These are phyloP conservation scores for Aspergillus flavus DNA, from an alignment of 2,329 filamentous ascomycete species.

Conservation along the genomic window DNA sequence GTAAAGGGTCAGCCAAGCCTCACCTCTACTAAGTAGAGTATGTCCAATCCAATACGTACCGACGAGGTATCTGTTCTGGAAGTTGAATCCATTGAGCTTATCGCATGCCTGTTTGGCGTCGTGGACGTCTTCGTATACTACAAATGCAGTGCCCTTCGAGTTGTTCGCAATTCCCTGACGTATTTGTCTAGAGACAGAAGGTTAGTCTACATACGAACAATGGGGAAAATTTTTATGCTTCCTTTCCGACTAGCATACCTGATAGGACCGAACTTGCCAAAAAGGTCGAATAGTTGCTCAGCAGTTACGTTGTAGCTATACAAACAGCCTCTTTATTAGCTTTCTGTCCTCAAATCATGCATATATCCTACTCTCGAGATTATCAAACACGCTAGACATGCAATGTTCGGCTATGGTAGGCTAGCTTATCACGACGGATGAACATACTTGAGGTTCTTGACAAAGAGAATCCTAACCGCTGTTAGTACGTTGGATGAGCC, in stretches of 20 bases:
- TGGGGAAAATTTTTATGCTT: neutral
- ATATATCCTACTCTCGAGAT: neutral
- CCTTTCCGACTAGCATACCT: slow-evolving; percentile 62
- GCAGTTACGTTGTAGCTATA: slow-evolving; percentile 95
- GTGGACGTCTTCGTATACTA: slow-evolving; percentile 99
- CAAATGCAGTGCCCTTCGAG: slow-evolving; percentile 97
- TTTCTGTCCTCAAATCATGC: neutral
- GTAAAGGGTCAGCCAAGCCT: slow-evolving; percentile 12
- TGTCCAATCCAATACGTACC: slow-evolving; percentile 60
- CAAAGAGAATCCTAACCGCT: slow-evolving; percentile 86
- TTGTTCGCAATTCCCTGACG: slow-evolving; percentile 96
- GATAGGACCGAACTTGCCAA: slow-evolving; percentile 95
- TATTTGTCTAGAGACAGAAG: slow-evolving; percentile 72
- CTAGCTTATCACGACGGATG: slow-evolving; percentile 9
- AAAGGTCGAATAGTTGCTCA: slow-evolving; percentile 97
- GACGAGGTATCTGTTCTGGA: slow-evolving; percentile 98
- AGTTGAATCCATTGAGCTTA: slow-evolving; percentile 99
- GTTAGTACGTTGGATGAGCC: slow-evolving; percentile 10
- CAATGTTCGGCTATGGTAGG: slow-evolving; percentile 6
- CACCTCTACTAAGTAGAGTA: neutral
- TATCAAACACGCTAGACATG: neutral
- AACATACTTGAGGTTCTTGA: slow-evolving; percentile 95
- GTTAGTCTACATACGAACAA: slow-evolving; percentile 7
- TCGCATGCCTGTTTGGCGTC: slow-evolving; percentile 99
- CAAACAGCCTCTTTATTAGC: slow-evolving; percentile 16